Base-by-base conservation (phyloP, 352 stramenopile species). In the Halophytophthora polymorphica region DNA sequence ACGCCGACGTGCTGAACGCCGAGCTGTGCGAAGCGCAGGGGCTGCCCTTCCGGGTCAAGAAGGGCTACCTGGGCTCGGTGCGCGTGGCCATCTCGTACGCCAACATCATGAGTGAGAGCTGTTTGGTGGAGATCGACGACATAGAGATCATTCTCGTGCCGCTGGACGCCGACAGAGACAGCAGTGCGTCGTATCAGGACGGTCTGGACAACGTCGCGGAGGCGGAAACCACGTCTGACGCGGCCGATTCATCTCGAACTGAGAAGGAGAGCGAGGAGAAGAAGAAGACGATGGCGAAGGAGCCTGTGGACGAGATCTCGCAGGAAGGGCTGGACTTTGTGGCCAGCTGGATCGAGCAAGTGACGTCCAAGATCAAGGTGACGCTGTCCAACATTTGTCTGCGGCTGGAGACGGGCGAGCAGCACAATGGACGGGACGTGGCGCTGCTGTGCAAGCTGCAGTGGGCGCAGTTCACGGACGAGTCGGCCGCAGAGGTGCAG, bases 261-360 rank as follows among this genome's bases (percentile, higher is more conserved):
- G 8, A 31, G 2, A 14, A 23, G 8, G 14, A 29, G 37, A 49
- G 36, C 38, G 19, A 40, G n/a, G 3, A 31, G n/a, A 41, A 49
- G 12, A 61, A 58, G 29, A 71, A 51, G 12, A 21, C 13, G 14
- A 39, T 60, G 38, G 5, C 36, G 2, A 54, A 54, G 0, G 81
- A 90, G 31, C 66, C 77, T 10, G 54, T 80, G 4, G 83, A 95
- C 48, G 73, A 90, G 59, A 73, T 93, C 11, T 93, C 85, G 14
- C 83, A 93, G 50, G 85, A 95, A 89, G 83, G 85, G 33, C 76
- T 95, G 19, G 85, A 95, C 59, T 95, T 95, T 59, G 85, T 95
- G 22, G 85, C 85, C 18, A 90, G 78, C 43, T 95, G 85, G 85
- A 95, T 95, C 47, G 85, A 95, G 51, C 85, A 92, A 37, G 85